Base-by-base conservation (phyloP, 2,329 filamentous ascomycete species). In the Colletotrichum tanaceti region DNA sequence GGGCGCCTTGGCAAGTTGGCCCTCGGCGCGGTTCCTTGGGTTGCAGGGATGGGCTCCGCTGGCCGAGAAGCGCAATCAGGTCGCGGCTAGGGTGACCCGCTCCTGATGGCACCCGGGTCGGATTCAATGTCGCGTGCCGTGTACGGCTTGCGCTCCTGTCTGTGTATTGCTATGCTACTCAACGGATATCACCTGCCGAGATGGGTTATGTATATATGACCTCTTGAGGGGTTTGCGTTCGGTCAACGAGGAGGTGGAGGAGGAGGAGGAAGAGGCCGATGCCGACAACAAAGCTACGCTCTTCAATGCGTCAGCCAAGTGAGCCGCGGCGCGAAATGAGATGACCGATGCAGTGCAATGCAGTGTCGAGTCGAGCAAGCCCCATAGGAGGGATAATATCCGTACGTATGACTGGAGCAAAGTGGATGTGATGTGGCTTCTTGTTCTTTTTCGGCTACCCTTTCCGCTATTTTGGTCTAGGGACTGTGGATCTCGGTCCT, bases 1-100 rank as follows among this genome's bases (percentile, higher is more conserved):
- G 59, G 57, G 63, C n/a, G 62, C 50, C 66, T 61, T 57, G 55
- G n/a, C n/a, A n/a, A n/a, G n/a, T n/a, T n/a, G n/a, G 55, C 41
- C 28, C 22, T 66, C 62, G 57, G 62, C 55, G 43, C 57, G 66
- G 61, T 35, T 61, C 57, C 50, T 61, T 44, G 50, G n/a, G 55
- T 41, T 35, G 49, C 66, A 69, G 62, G 66, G 66, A 28, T 69
- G 24, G 32, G 35, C 55, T 57, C 62, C 43, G 55, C 53, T 39
- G 55, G 35, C 50, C 20, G 55, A 60, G 57, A 57, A 60, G 49
- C 43, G 55, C 55, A 66, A 66, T 66, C 52, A 65, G 54, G 54
- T 59, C 41, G 39, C 47, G 41, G 49, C 65, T 20, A 18, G 61
- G 61, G 61, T 54, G 43, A 38, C 66, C 66, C 57, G 57, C 50